Conservation (phyloP, 345 rosid genomes). For the Viola odorata region DNA sequence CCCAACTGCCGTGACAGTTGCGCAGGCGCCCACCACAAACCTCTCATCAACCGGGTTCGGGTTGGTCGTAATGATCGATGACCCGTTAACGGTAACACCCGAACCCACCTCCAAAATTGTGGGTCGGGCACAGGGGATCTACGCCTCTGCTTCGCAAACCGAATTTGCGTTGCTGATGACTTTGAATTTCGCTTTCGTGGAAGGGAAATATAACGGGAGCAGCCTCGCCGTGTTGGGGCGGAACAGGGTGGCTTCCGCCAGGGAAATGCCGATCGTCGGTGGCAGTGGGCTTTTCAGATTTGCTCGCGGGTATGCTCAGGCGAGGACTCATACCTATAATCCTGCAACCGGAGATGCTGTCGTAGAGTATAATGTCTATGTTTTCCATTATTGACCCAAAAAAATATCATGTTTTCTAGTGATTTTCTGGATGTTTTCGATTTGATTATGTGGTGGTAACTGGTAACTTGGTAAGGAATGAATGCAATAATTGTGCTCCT, state of each 20-base stretch:
- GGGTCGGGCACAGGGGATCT: conserved; percentile 27
- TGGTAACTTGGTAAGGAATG: too few relatives aligned
- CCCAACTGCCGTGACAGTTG: conserved; percentile 23
- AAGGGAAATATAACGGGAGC: conserved; percentile 27
- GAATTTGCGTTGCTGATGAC: conserved; percentile 8
- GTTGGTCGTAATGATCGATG: conserved; percentile 16
- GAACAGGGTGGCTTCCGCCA: not conserved
- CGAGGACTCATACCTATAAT: conserved; percentile 14
- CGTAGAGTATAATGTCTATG: conserved; percentile 19
- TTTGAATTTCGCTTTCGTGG: conserved; percentile 20
- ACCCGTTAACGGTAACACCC: conserved; percentile 18
- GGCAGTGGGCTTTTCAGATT: conserved; percentile 24
- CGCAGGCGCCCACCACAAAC: conserved; percentile 14
- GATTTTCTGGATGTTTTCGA: too few relatives aligned
- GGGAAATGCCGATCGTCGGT: conserved; percentile 34
- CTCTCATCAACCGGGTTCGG: conserved; percentile 7
- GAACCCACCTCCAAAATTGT: conserved; percentile 17
- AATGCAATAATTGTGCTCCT: too few relatives aligned
- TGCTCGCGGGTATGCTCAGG: conserved; percentile 22
- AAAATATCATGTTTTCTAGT: not conserved
- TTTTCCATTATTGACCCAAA: conserved; percentile 12
- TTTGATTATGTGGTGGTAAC: too few relatives aligned
- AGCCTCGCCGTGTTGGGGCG: conserved; percentile 20
- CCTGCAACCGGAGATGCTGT: conserved; percentile 13
- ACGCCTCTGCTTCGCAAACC: conserved; percentile 10